phyloP scores from a whole-genome alignment of 2,329 filamentous ascomycete species.

The Colletotrichum truncatum region DNA sequence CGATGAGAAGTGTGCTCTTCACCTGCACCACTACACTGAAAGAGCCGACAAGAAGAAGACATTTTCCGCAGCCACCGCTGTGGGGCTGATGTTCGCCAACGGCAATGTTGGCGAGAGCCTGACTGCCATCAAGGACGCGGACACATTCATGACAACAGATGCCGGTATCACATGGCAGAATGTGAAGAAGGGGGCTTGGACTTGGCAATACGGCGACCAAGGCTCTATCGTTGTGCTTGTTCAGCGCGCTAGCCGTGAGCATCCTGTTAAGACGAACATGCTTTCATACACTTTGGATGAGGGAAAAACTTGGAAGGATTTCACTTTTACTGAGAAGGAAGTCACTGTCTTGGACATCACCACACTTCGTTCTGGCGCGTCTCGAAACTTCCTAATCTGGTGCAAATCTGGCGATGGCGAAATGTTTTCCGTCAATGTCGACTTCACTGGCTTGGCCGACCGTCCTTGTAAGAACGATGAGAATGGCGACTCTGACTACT shows the following conservation, averaged over 20 bases:
- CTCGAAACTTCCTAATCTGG: slow-evolving; percentile 93
- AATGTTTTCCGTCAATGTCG: slow-evolving; percentile 81
- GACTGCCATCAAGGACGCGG: slow-evolving; percentile 73
- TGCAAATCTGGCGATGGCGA: slow-evolving; percentile 66
- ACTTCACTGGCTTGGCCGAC: slow-evolving; percentile 85
- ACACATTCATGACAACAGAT: slow-evolving; percentile 91
- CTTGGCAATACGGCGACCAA: slow-evolving; percentile 96
- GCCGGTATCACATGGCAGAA: slow-evolving; percentile 90
- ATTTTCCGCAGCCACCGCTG: slow-evolving; percentile 86
- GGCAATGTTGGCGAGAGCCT: slow-evolving; percentile 87
- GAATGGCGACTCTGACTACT: slow-evolving; percentile 68
- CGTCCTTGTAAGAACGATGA: slow-evolving; percentile 77
- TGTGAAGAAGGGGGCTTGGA: slow-evolving; percentile 87
- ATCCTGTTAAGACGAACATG: slow-evolving; percentile 71
- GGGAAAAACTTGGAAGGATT: slow-evolving; percentile 80
- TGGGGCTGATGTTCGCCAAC: slow-evolving; percentile 89
- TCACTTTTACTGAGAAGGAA: slow-evolving; percentile 76
- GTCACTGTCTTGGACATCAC: slow-evolving; percentile 83
- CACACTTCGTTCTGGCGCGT: slow-evolving; percentile 88
- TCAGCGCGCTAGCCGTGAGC: slow-evolving; percentile 73
- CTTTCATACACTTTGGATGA: slow-evolving; percentile 84
- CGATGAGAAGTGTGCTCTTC: slow-evolving; percentile 79
- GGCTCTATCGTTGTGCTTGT: slow-evolving; percentile 93
- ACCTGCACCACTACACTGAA: slow-evolving; percentile 97
- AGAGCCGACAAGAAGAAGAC: slow-evolving; percentile 83